phyloP scores from a whole-genome alignment of 2,329 filamentous ascomycete species.

The Pseudogymnoascus sp. region DNA sequence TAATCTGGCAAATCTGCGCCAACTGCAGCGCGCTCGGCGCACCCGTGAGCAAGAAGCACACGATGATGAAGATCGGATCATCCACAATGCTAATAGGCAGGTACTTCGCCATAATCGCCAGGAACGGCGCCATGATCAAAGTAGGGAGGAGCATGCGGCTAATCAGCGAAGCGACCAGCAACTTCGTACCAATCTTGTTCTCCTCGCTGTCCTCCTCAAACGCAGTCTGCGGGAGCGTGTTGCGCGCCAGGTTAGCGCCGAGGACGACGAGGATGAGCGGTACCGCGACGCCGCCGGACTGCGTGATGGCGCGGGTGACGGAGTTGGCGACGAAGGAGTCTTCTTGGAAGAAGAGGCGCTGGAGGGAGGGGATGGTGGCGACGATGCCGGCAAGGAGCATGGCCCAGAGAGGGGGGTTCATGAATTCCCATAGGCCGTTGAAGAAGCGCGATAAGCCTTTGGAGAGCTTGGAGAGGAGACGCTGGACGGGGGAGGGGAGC shows the following conservation, averaged over 20 bases:
- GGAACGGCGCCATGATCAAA: constrained; percentile 80
- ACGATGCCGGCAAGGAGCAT: constrained; percentile 90
- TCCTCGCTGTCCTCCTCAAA: constrained; percentile 63
- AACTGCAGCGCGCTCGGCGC: constrained; percentile 90
- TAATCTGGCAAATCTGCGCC: constrained; percentile 97
- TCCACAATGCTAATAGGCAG: constrained; percentile 89
- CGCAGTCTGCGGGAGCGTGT: constrained; percentile 63
- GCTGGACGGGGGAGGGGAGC: constrained; percentile 48
- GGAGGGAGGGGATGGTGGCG: constrained; percentile 75
- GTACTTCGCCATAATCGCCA: constrained; percentile 83
- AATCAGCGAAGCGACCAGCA: constrained; percentile 78
- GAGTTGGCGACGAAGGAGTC: constrained; percentile 90
- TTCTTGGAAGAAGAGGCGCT: constrained; percentile 77
- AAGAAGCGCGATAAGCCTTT: constrained; percentile 44
- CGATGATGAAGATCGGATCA: constrained; percentile 95
- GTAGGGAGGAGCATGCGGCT: constrained; percentile 91
- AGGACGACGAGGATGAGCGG: constrained; percentile 92
- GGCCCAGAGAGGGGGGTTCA: constrained; percentile 97
- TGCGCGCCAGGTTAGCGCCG: constrained; percentile 87
- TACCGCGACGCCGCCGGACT: constrained; percentile 84
- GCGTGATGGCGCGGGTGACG: constrained; percentile 76
- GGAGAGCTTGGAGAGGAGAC: constrained; percentile 36
- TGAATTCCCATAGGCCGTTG: constrained; percentile 77
- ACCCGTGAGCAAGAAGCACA: constrained; percentile 92
- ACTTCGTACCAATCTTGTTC: constrained; percentile 57